Percentiles rank a stretch among this genome's conserved stretches.
Conservation (phyloP, 1,284 basidiomycete species). For the Heterobasidion annosum region DNA sequence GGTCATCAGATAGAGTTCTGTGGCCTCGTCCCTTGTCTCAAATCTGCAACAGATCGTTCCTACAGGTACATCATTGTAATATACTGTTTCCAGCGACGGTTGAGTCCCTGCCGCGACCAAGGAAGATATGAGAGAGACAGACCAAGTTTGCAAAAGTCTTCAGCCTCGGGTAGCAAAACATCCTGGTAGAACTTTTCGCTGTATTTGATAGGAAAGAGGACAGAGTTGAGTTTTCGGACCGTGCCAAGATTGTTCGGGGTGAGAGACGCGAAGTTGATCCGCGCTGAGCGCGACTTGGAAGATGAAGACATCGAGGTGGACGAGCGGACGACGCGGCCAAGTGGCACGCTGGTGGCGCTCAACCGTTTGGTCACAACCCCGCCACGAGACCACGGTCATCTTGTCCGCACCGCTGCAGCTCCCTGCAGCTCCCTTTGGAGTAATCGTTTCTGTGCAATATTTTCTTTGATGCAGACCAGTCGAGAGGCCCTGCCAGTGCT, state of each 20-base stretch:
- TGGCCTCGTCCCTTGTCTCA: constrained; percentile 50
- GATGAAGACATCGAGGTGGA: constrained; percentile 25
- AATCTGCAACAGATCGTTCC: constrained; percentile 76
- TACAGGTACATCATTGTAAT: constrained; percentile 80
- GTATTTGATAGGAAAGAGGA: constrained; percentile 75
- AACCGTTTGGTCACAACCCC: neutral
- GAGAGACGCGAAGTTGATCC: constrained; percentile 62
- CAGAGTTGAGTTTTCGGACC: constrained; percentile 72
- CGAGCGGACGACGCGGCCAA: neutral
- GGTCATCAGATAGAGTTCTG: constrained; percentile 71
- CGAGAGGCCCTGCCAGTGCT: too few species aligned
- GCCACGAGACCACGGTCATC: too few species aligned
- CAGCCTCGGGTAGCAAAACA: constrained; percentile 59
- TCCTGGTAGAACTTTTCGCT: constrained; percentile 76
- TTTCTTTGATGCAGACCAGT: too few species aligned
- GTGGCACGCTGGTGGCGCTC: constrained; percentile 13
- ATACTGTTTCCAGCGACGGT: constrained; percentile 40
- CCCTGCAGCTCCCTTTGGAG: too few species aligned
- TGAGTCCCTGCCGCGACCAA: neutral
- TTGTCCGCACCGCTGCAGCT: too few species aligned
- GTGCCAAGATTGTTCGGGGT: constrained; percentile 72
- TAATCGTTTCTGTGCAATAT: too few species aligned
- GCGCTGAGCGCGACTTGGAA: constrained; percentile 24
- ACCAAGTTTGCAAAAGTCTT: constrained; percentile 76
- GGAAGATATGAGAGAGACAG: constrained; percentile 15